Evolutionary conservation across 768 basidiomycete genomes (phyloP), one percentile per base, ranked within the genome.

Genomic region (Suillus discolor): DNA sequence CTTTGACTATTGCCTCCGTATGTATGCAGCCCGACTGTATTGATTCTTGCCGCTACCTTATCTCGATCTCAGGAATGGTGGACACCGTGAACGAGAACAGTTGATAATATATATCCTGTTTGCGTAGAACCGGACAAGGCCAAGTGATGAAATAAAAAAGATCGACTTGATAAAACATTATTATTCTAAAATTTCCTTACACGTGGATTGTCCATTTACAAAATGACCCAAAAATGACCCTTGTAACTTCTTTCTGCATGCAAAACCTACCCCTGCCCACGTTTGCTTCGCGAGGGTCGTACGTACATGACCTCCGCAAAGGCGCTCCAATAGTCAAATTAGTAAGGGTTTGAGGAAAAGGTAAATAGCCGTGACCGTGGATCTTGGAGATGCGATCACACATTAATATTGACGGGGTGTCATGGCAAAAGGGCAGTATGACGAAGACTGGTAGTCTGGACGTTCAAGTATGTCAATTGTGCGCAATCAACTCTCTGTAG

Each of bases 361-460:
- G 41, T 60, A 60, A 60, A 42, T 60, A 60, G 41, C 59, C 59
- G 59, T 31, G 16, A 60, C 42, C 59, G 41, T 60, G 59, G 59
- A 60, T 60, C 59, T 42, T 60, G 41, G 41, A 60, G 39, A 42
- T 60, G 41, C 6, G 59, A 41, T 41, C 41, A 42, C 59, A 60
- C 41, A 60, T 60, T 60, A 60, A 60, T 60, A 60, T 60, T 60
- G 59, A 31, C 59, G 28, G 59, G 59, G 41, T 60, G 59, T 42
- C 59, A 60, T 44, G 59, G 41, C 59, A 60, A 60, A 59, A 59
- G 38, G 38, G 57, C 25, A 25, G 57, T 41, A 59, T 60, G 59
- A 60, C 59, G 54, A 55, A 42, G 12, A 60, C 15, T 28, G 23
- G 47, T 13, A 49, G 57, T 18, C 38, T 34, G 25, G 18, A 25